Conservation (phyloP, 169 alveolate genomes). For the Eimeria sp. region DNA sequence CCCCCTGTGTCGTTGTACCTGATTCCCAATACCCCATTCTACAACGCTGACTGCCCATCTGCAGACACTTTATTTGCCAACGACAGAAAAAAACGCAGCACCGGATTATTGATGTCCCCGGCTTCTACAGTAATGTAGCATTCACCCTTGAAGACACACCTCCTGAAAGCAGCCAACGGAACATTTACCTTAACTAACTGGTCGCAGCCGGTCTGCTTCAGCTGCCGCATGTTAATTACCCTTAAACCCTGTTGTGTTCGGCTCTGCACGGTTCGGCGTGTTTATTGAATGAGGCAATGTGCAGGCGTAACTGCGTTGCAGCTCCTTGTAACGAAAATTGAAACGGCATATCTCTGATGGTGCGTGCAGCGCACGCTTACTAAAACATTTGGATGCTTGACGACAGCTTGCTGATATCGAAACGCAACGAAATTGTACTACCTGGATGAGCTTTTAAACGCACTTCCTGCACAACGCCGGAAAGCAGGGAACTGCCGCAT, state of each 20-base stretch:
- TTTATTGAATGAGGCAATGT: background rate
- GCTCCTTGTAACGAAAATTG: background rate
- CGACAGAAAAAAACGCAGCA: background rate
- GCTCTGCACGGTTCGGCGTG: background rate
- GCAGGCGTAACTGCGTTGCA: background rate
- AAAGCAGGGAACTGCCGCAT: background rate
- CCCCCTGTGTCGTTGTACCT: background rate
- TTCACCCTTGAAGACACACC: background rate
- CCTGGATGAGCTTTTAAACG: background rate
- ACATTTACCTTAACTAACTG: too few species aligned
- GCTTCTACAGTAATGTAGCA: background rate
- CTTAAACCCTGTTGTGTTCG: background rate
- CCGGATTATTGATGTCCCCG: background rate
- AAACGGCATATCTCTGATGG: too few species aligned
- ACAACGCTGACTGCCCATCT: background rate
- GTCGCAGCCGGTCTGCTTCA: background rate
- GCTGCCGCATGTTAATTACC: background rate
- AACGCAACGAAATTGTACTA: background rate
- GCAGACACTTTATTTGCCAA: background rate
- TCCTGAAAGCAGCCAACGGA: background rate
- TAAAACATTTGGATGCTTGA: background rate
- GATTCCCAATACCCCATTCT: background rate
- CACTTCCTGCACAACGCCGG: background rate
- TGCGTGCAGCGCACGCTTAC: background rate
- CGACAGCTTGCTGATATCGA: background rate